Conservation (phyloP, 2,329 filamentous ascomycete species). For the Colletotrichum viniferum region DNA sequence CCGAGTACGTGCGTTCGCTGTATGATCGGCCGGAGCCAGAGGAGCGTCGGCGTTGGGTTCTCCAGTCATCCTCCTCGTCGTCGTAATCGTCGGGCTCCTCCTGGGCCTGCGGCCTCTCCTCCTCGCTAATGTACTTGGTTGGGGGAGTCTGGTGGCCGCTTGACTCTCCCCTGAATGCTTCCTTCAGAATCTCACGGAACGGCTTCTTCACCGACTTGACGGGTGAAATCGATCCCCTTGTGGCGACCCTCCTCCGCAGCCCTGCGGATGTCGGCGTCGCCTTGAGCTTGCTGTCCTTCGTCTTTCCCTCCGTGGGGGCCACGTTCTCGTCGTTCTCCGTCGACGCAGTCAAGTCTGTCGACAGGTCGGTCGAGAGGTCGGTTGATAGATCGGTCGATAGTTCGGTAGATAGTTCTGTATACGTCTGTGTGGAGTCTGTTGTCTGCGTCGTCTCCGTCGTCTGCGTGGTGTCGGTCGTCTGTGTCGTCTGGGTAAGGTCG, state of each 20-base stretch:
- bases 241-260: conserved; percentile 62
- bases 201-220: conserved; percentile 54
- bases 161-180: conserved; percentile 68
- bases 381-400: neutral
- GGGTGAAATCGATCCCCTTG: conserved; percentile 53
- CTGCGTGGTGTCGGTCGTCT: conserved; percentile 14
- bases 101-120: conserved; percentile 36
- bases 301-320: neutral
- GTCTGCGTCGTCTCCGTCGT: conserved; percentile 12
- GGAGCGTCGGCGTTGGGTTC: conserved; percentile 30
- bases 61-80: conserved; percentile 24
- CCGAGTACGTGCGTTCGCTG: conserved; percentile 9
- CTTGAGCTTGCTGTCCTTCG: conserved; percentile 14
- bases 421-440: conserved; percentile 16
- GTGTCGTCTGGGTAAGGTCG: conserved; percentile 8
- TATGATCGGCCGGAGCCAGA: conserved; percentile 35
- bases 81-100: conserved; percentile 27
- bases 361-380: neutral
- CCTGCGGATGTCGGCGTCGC: conserved; percentile 37
- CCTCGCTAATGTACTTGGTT: conserved; percentile 52
- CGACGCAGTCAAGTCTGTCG: conserved; percentile 10
- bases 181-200: conserved; percentile 62
- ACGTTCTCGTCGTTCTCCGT: conserved; percentile 18
- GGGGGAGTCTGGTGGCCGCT: conserved; percentile 48
- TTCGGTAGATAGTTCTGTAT: neutral